phyloP scores from a whole-genome alignment of 148 eudicot genomes.

The Camellia granthamiana region DNA sequence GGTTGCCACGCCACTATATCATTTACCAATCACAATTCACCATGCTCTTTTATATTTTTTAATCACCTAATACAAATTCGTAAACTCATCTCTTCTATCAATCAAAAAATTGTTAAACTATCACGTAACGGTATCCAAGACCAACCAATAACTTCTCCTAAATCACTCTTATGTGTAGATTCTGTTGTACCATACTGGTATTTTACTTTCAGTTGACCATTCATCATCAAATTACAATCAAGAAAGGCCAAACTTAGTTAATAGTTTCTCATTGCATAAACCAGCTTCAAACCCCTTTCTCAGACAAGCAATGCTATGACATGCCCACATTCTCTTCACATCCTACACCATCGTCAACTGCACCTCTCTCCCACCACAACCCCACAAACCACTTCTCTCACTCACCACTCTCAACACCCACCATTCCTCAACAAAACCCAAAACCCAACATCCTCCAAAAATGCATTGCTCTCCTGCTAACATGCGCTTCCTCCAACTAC shows the following conservation, averaged over 20 bases:
- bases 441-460: slow-evolving; percentile 48
- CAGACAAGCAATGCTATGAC: background rate
- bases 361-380: background rate
- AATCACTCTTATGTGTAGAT: too few species aligned
- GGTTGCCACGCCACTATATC: too few species aligned
- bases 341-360: background rate
- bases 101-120: too few species aligned
- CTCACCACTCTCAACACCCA: background rate
- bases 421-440: slow-evolving; percentile 18
- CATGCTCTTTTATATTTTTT: too few species aligned
- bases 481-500: slow-evolving; percentile 52
- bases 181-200: background rate
- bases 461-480: slow-evolving; percentile 65
- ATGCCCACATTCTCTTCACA: background rate
- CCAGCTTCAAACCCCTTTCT: background rate
- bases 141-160: too few species aligned
- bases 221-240: too few species aligned
- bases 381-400: background rate
- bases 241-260: too few species aligned
- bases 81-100: too few species aligned
- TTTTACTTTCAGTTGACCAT: too few species aligned
- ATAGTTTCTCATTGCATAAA: background rate
- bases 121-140: too few species aligned
- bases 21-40: too few species aligned
- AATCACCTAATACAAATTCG: too few species aligned